Base-by-base conservation (phyloP, 1,284 basidiomycete species). In the Pholiota adiposa region DNA sequence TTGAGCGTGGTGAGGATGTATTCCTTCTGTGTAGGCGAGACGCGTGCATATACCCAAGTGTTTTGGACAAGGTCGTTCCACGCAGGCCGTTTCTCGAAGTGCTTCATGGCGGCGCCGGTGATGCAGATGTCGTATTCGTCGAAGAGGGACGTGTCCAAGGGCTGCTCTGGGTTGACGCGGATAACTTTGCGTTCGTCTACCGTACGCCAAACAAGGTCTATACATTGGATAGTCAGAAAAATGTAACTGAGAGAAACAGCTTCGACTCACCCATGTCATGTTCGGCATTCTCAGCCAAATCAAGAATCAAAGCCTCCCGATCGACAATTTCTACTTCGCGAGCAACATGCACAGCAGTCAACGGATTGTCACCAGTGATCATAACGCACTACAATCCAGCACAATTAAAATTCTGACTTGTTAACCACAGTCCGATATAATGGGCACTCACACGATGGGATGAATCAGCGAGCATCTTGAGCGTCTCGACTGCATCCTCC, bases 291-390 rank as follows among this genome's bases (percentile, higher is more conserved):
- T 98, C 96, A 65, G 86, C 89, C 56, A 95, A 71, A 72, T 98
- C 96, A 23, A 98, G 80, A 63, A 98, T 97, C 53, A 97, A 84
- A 2, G 89, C 93, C 9, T 97, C 93, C 33, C 95, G 88, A 71
- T 98, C 96, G 12, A 98, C 90, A 66, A 98, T 98, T 69, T 98
- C 96, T 7, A 98, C 96, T 69, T 96, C 94, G 33, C 85, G 85
- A 19, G 96, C 96, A 44, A 98, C 95, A 72, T 98, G 96, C 0
- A 93, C 89, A 16, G 96, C 96, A 0, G 96, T 98, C 58, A 98
- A 78, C 14, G 96, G 96, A 74, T 98, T 98, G 75, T 98, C 96
- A 46, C 96, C 96, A 49, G 96, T 98, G 65, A 98, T 98, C 96
- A 98, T 98, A 63, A 98, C 83, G 72, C 96, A 97, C 93, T 92